Conservation (phyloP, 352 stramenopile genomes). For the Phytophthora cactorum region DNA sequence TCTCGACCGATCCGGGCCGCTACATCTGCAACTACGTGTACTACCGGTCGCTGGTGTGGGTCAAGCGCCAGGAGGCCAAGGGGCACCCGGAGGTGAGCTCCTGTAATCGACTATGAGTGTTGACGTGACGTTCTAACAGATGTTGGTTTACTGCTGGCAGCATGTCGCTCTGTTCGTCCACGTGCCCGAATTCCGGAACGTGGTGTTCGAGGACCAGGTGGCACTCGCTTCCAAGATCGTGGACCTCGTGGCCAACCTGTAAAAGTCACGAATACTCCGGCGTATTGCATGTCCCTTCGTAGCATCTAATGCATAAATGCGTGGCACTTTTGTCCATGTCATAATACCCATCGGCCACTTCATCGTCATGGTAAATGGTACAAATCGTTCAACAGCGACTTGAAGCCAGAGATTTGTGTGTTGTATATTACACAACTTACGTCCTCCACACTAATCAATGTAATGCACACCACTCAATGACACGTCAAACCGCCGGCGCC, state of each 20-base stretch:
- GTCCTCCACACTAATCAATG: constrained; percentile 7
- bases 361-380: too few relatives aligned
- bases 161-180: constrained; percentile 80
- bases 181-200: constrained; percentile 66
- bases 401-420: not conserved
- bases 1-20: constrained; percentile 78
- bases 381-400: not conserved
- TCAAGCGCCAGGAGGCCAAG: constrained; percentile 47
- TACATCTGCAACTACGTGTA: constrained; percentile 92
- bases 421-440: not conserved
- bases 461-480: constrained; percentile 6
- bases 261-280: constrained; percentile 1
- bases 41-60: constrained; percentile 78
- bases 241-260: constrained; percentile 47
- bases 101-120: not conserved
- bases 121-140: not conserved
- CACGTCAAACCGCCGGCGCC: constrained; percentile 39
- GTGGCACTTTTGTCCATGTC: not conserved
- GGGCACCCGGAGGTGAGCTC: constrained; percentile 37
- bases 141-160: constrained; percentile 29
- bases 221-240: constrained; percentile 66
- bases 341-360: too few relatives aligned
- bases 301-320: constrained; percentile 2
- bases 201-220: constrained; percentile 68
- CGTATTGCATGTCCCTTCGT: not conserved